Base-by-base conservation (phyloP, 2,329 filamentous ascomycete species). In the Chaetomium olivaceum region DNA sequence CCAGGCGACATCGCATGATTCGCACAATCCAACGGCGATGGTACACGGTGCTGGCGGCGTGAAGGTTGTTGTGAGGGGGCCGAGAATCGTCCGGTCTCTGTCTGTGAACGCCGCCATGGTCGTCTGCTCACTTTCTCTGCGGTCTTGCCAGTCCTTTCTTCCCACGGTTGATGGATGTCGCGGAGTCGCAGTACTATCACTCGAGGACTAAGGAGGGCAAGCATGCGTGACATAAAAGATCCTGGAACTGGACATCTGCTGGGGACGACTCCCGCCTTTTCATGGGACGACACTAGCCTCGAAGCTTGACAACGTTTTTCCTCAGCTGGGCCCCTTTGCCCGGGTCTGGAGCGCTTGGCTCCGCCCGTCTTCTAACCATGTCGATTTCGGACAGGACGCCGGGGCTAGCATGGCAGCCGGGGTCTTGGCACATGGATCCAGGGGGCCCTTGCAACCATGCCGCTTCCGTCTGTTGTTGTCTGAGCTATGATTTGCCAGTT, bases 1-100 rank as follows among this genome's bases (percentile, higher is more conserved):
- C 69, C 71, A 77, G 23, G 63, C 74, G 0, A 64, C 14, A 4
- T 63, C 57, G 64, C 74, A 75, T 8, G 58, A 71, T 12, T 50
- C 2, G 50, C 74, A 75, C 1, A n/a, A 2, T 1, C 63, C 65
- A 14, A 75, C 58, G 14, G 64, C 69, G 5, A 68, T 52, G 1
- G 64, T 64, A 61, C 69, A 71, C 36, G 46, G n/a, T 12, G 63
- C 43, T 1, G 69, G 65, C 9, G 66, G 58, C 16, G 62, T 66
- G 65, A 69, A 71, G 19, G 60, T 46, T 1, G 68, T 70, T 6
- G 68, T 70, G 31, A 71, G 65, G 1, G 60, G 57, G 8, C 68
- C 68, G 51, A 71, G 67, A 51, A 65, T 65, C 14, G 31, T 25
- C 12, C 66, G 48, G 1, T 43, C 23, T 14, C 19, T 9, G 50